Evolutionary conservation across 768 basidiomycete species (phyloP), one percentile per base, ranked within the genome.

Genomic region (Suillus subaureus): DNA sequence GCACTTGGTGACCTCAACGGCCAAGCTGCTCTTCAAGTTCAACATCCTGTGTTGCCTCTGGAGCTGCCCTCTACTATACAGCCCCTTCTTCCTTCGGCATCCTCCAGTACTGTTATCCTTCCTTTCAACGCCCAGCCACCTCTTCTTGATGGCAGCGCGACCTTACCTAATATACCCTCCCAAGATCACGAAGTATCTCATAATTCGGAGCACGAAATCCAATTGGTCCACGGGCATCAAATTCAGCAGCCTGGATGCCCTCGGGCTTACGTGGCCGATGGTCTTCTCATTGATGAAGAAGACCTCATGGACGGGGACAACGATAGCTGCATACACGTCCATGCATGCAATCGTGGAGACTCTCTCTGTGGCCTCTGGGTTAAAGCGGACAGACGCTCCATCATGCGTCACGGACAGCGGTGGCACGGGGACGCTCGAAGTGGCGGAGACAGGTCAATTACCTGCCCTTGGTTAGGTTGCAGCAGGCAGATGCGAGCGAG

Each of bases 391-490:
- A 65, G 55, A 13, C 51, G 28, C 33, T 39, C 51, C 9, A 62
- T 65, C 28, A 43, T 49, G 13, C 23, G 55, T 15, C 61, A 65
- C 15, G 43, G 51, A 3, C 61, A 65, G n/a, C n/a, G 26, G 6
- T 62, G 61, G 61, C 64, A 65, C 31, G 6, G 33, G 28, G 47
- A 39, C 21, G 55, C 18, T 2, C 39, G 23, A 60, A 49, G 47
- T 11, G 45, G 33, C 21, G 35, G 52, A 12, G 40, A 33, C 13
- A 31, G 12, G 23, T 21, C 11, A n/a, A 51, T 40, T 9, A 8
- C 26, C 56, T 65, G 61, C 28, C 51, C 39, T 2, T 65, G 64
- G 64, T 37, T 2, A 8, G 61, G 64, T 15, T 65, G 64, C n/a
- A 28, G 15, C 23, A 65, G 9, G 7, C 28, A 54, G 28, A 31